Evolutionary conservation across 805 yeast species (phyloP), one percentile per base, ranked within the genome.

Genomic region (Spathaspora boniae): DNA sequence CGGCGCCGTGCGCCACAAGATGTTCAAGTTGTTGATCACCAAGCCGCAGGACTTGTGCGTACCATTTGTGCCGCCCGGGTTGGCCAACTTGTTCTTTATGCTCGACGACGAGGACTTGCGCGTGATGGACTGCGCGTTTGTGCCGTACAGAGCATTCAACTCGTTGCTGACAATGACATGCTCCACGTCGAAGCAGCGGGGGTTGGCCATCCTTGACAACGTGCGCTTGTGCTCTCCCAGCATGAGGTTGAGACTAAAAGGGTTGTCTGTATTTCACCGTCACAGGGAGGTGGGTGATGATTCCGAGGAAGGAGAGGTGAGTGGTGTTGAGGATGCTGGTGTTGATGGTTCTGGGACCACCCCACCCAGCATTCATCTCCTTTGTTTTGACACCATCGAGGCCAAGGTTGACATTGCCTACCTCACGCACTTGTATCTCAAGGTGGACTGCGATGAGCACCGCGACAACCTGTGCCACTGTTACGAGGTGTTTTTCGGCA

Each of bases 31-130:
- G 30, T 58, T 59, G 42, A 53, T 56, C 22, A 55, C 59, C 9
- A 43, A 40, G 12, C 29, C 43, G 16, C 23, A 37, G 19, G 59
- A 55, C 18, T 45, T 62, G 23, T 46, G 50, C 37, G 15, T 30
- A 5, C 67, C 68, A 4, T 23, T 28, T 3, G 29, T 47, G 1
- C 66, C 67, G 1, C 51, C 30, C 26, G 49, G 51, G 16, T 40
- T 62, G 25, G 53, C 58, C n/a, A 58, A 60, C 37, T 45, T 61
- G 29, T 58, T 56, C 30, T 38, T 62, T n/a, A 50, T 57, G 56
- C 38, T 60, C 21, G 52, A 56, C 36, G 68, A 60, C 31, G 16
- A 20, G n/a, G 65, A 58, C 29, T 35, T 60, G 28, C 16, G 29
- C 3, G 12, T 19, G 7, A 15, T 36, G 22, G 60, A 59, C 37